Percentiles rank a stretch among this genome's conserved stretches.
These are phyloP conservation scores for Ilyonectria mors-panacis DNA, from an alignment of 2,329 filamentous ascomycete genomes.

Conservation along the genomic window DNA sequence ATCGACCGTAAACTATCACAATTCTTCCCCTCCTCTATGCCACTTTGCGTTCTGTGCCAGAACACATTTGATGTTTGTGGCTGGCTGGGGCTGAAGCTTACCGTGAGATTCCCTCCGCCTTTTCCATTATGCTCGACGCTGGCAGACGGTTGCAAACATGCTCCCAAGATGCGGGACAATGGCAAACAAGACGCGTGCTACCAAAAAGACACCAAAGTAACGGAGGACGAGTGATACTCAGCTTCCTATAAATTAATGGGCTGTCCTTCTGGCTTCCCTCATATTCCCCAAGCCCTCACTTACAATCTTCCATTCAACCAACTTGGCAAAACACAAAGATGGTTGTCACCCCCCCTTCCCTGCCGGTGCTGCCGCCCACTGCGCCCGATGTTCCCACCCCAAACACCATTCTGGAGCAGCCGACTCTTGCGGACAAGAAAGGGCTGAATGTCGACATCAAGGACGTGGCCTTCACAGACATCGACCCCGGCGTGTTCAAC, in stretches of 20 bases:
- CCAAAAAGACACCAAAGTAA: neutral
- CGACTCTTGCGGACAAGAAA: conserved; percentile 44
- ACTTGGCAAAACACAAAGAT: conserved; percentile 5
- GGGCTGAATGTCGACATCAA: conserved; percentile 42
- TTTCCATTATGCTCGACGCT: neutral
- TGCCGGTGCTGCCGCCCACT: conserved; percentile 21
- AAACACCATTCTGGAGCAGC: conserved; percentile 48
- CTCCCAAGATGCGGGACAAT: neutral
- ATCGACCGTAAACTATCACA: neutral
- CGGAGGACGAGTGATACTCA: neutral
- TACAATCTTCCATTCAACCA: neutral
- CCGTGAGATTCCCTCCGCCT: neutral
- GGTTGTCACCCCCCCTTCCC: conserved; percentile 7
- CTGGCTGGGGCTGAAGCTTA: conserved; percentile 1
- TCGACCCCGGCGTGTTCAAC: conserved; percentile 54
- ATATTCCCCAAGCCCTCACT: neutral
- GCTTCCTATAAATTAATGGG: neutral
- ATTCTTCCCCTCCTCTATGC: neutral
- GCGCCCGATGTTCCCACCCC: conserved; percentile 8
- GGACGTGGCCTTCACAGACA: conserved; percentile 50
- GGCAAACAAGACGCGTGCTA: no score
- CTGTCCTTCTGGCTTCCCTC: neutral
- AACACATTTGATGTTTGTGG: neutral
- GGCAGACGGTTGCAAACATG: neutral
- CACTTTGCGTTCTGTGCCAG: no score